phyloP scores from a whole-genome alignment of 768 basidiomycete genomes.

The Suillus discolor region DNA sequence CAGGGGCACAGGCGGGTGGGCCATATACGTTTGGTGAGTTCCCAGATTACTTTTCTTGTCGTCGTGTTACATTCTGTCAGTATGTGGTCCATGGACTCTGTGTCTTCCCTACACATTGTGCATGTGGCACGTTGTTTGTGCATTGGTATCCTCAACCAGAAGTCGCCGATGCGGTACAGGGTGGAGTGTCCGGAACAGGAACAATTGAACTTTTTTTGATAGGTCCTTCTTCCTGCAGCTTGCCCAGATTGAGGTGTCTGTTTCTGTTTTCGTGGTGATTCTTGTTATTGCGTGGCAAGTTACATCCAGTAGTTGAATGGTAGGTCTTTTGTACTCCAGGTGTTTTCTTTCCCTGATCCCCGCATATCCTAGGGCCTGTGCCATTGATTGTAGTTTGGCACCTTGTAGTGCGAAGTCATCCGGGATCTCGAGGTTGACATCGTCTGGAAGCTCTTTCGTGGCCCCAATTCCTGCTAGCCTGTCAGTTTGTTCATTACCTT shows the following conservation, averaged over 20 bases:
- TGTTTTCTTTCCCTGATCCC: background rate
- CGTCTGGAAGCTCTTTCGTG: conserved; percentile 8
- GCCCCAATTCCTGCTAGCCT: conserved; percentile 13
- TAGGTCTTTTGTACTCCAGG: background rate
- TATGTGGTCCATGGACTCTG: conserved; percentile 35
- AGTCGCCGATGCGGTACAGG: background rate
- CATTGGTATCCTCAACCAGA: background rate
- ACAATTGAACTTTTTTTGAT: background rate
- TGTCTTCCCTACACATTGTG: background rate
- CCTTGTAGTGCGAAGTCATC: conserved; percentile 14
- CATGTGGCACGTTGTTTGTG: conserved; percentile 18
- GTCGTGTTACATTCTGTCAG: conserved; percentile 24
- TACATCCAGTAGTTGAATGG: conserved; percentile 9
- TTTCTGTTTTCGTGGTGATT: background rate
- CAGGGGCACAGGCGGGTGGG: background rate
- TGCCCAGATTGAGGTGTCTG: background rate
- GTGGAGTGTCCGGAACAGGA: background rate
- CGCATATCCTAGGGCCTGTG: conserved; percentile 21
- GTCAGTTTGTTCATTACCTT: conserved; percentile 31
- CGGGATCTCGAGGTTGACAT: too few relatives aligned
- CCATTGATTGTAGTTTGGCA: conserved; percentile 15
- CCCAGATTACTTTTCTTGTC: conserved; percentile 29
- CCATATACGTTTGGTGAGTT: conserved; percentile 20
- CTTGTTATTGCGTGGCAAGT: conserved; percentile 3
- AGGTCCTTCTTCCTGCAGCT: background rate